Conservation (phyloP, 306 rosid genomes). For the Heteromeles arbutifolia region DNA sequence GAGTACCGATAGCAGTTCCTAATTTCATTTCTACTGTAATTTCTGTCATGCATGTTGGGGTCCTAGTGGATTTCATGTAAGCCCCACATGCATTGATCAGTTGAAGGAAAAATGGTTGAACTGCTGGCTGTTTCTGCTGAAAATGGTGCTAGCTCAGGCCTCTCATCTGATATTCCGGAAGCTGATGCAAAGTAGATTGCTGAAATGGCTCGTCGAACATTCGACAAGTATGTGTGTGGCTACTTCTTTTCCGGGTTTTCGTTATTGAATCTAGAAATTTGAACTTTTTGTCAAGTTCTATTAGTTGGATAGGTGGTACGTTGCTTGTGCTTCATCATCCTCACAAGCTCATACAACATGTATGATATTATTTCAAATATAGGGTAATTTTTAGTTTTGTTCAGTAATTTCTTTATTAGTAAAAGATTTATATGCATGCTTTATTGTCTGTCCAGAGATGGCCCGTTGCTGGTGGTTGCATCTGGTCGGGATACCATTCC, state of each 20-base stretch:
- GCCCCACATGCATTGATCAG: background rate
- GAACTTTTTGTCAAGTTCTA: background rate
- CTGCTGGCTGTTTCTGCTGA: background rate
- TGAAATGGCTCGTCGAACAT: constrained; percentile 55
- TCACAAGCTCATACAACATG: background rate
- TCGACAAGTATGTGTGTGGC: constrained; percentile 37
- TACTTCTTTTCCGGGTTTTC: background rate
- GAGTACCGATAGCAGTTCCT: background rate
- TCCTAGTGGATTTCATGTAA: background rate
- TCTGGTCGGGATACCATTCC: constrained; percentile 80
- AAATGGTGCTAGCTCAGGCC: constrained; percentile 42
- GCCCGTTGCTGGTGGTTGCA: constrained; percentile 81
- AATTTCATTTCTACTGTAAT: background rate
- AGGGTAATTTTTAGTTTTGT: background rate
- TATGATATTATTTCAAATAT: background rate
- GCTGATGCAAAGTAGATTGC: constrained; percentile 79
- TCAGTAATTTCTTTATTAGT: background rate
- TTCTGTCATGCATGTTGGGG: background rate
- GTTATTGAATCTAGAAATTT: background rate
- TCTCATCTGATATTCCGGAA: constrained; percentile 45
- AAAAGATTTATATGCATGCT: background rate
- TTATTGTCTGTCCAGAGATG: constrained; percentile 44
- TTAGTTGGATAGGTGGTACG: background rate
- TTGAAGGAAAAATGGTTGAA: background rate
- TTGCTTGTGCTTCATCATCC: background rate